Percentiles rank a stretch among this genome's conserved stretches.
Evolutionary conservation across 2,329 filamentous ascomycete species (phyloP).

Genomic region (Neopestalotiopsis clavispora): DNA sequence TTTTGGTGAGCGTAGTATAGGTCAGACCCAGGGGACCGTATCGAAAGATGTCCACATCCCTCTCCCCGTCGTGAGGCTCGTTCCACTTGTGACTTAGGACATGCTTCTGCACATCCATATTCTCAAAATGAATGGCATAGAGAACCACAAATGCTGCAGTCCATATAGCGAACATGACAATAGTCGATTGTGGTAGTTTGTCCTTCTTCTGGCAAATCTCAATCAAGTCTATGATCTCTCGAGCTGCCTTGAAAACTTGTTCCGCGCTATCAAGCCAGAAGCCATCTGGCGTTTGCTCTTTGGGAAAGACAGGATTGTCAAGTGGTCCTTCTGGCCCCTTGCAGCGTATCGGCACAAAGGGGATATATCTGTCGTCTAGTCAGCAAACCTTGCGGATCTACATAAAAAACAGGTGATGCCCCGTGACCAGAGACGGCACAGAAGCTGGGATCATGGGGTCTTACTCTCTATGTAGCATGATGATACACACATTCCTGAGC

Average conservation of each 20-base stretch:
- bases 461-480: conserved; percentile 71
- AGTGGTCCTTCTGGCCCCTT: conserved; percentile 57
- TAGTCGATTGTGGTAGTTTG: conserved; percentile 69
- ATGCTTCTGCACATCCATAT: conserved; percentile 66
- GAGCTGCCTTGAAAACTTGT: conserved; percentile 65
- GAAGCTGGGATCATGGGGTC: not conserved
- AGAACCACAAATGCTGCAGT: conserved; percentile 69
- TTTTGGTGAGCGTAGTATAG: conserved; percentile 54
- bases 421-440: too few relatives aligned
- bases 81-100: conserved; percentile 50
- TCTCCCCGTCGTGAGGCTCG: conserved; percentile 25
- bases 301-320: conserved; percentile 60
- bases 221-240: conserved; percentile 68
- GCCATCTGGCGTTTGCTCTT: conserved; percentile 50
- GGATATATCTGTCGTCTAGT: conserved; percentile 47
- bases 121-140: conserved; percentile 70
- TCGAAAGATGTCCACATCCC: conserved; percentile 35
- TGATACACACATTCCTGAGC: conserved; percentile 66
- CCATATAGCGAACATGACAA: conserved; percentile 71
- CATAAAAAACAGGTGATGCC: not conserved
- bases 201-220: conserved; percentile 64
- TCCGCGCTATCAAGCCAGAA: conserved; percentile 70
- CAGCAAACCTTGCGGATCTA: not conserved
- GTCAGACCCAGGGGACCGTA: conserved; percentile 52
- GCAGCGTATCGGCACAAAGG: conserved; percentile 65